A percentile compares a stretch with the other conserved stretches of the same genome.
Conservation (phyloP, 2,329 filamentous ascomycete genomes). For the Dothideomycetes sp. region DNA sequence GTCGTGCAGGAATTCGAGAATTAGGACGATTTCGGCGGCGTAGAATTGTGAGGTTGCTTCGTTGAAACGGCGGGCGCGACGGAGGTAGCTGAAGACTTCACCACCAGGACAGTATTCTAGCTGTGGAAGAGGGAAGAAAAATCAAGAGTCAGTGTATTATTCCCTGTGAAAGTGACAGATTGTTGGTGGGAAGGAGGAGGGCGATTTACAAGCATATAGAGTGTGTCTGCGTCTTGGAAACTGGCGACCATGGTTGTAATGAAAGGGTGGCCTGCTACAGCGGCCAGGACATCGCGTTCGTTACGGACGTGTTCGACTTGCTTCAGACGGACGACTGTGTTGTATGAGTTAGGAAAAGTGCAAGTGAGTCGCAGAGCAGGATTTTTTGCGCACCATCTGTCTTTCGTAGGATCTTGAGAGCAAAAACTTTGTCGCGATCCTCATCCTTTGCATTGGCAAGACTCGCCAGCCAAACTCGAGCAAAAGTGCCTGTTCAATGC, state of each 20-base stretch:
- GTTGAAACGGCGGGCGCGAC: conserved; percentile 68
- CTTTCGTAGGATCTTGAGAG: conserved; percentile 67
- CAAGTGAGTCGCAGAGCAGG: too few species aligned
- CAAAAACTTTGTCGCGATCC: conserved; percentile 60
- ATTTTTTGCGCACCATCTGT: conserved; percentile 37
- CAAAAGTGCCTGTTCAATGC: conserved; percentile 57
- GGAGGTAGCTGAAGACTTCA: conserved; percentile 75
- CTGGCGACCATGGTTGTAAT: conserved; percentile 71
- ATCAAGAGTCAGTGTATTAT: neutral
- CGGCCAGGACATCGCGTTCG: conserved; percentile 67
- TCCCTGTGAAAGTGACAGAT: neutral
- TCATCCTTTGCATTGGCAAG: conserved; percentile 45
- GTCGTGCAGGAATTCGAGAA: conserved; percentile 73
- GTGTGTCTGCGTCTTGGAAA: conserved; percentile 68
- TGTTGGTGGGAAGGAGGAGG: neutral
- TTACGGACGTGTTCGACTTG: conserved; percentile 81
- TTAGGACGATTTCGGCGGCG: conserved; percentile 72
- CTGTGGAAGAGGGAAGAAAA: conserved; percentile 20
- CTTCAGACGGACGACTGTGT: conserved; percentile 65
- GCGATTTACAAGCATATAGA: conserved; percentile 61
- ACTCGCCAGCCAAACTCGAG: conserved; percentile 69
- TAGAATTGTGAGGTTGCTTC: conserved; percentile 73
- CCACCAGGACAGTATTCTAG: conserved; percentile 77
- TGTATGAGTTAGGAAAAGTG: conserved; percentile 14
- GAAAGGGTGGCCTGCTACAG: conserved; percentile 72